Base-by-base conservation (phyloP, 805 yeast species). In the Zygotorulaspora chibaensis region DNA sequence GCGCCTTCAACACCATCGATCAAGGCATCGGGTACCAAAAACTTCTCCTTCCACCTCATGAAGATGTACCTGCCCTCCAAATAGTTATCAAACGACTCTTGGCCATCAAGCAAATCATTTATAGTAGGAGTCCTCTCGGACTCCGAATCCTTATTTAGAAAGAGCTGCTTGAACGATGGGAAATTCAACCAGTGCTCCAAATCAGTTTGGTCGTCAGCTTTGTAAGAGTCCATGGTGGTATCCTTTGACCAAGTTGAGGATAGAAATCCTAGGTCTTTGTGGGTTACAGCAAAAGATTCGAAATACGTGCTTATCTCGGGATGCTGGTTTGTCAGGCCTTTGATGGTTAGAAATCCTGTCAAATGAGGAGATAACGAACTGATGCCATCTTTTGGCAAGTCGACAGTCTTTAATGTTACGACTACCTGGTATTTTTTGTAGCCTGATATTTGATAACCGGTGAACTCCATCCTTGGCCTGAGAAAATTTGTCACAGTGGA, bases 1-100 rank as follows among this genome's bases (percentile, higher is more conserved):
- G 96, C 96, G 12, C 75, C 75, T 39, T 67, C 69, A 77, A 91
- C 52, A 4, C 51, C 51, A 16, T 48, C 63, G 10, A 58, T 34
- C 28, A 77, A 46, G 69, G 88, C 81, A 66, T 88, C 95, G 0
- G 96, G 95, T 8, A 86, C 81, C 49, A 90, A 67, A 59, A 88
- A 88, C 57, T 81, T 79, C 65, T 90, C 98, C 67, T 90, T 90
- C 98, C 98, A 90, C 54, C 96, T 75, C 96, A 90, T 90, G 62
- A 81, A 90, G 5, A 90, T 66, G 56, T 69, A 75, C 47, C 80
- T 74, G 50, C 73, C 67, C 39, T 69, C 54, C 35, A 66, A 41
- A 41, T 58, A 67, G 47, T 70, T 57, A 43, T 35, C 60, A 61
- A 12, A 57, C 31, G 46, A 58, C 61, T 48, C 48, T 6, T 54